These are phyloP conservation scores for Platanus orientalis DNA, from an alignment of 164 flowering plant species.

Conservation along the genomic window DNA sequence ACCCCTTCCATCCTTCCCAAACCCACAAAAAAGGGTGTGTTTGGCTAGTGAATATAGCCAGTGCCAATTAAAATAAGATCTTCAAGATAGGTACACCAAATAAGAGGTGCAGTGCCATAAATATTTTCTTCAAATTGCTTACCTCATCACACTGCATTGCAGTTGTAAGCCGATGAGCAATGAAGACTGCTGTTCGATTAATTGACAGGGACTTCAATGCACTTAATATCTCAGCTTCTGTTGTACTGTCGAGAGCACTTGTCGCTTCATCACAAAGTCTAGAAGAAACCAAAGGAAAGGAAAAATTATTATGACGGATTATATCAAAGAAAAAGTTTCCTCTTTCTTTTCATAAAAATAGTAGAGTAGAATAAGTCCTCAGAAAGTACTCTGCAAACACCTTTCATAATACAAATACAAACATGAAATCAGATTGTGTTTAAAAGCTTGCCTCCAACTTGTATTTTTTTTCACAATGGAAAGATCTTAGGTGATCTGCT, in stretches of 20 bases:
- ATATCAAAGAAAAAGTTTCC: background rate
- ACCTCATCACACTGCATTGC: constrained; percentile 99
- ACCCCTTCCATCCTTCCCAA: background rate
- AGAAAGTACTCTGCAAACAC: background rate
- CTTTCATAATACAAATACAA: background rate
- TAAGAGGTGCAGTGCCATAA: background rate
- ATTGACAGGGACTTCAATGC: constrained; percentile 75
- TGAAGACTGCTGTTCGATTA: constrained; percentile 79
- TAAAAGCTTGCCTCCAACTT: background rate
- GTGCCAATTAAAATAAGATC: too few species aligned
- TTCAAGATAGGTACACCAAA: too few species aligned
- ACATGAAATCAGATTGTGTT: background rate
- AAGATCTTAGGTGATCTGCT: too few species aligned
- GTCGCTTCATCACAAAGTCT: constrained; percentile 99
- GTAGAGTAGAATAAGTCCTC: background rate
- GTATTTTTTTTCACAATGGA: background rate
- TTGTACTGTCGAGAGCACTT: constrained; percentile 98
- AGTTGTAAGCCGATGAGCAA: constrained; percentile 96
- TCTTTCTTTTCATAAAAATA: background rate
- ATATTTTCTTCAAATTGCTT: background rate
- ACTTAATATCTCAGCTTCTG: constrained; percentile 87
- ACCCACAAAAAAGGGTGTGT: background rate
- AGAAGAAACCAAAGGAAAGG: constrained; percentile 1
- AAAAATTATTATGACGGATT: background rate
- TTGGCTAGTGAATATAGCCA: background rate